Evolutionary conservation across 352 stramenopile species (phyloP), one percentile per base, ranked within the genome.

Genomic region (Pythium coloratum): DNA sequence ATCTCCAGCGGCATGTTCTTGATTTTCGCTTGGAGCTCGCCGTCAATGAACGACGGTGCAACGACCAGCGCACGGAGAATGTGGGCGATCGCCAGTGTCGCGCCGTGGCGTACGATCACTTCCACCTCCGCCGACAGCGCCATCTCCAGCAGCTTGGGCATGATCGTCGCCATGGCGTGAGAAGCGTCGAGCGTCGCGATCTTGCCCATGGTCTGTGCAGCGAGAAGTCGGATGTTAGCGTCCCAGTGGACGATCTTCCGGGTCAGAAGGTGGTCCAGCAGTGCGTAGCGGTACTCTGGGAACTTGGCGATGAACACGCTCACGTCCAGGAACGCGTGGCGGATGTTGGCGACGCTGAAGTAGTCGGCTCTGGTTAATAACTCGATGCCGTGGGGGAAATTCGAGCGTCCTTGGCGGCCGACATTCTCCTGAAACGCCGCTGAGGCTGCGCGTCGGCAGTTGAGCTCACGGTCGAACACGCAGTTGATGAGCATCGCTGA

Each of bases 401-500:
- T 99, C 1, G 82, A 72, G 1, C 84, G 76, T 30, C 89, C 90
- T 73, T 98, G 90, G 0, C 92, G 83, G 4, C 95, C 95, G 47
- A 98, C 91, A 59, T 89, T 96, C 65, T 98, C 94, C 76, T 99
- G 97, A 73, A 99, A 99, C 0, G 97, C 97, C 6, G 98, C 98
- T 30, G 96, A 98, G 24, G 97, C 97, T 12, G 98, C 98, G n/a
- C 98, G 88, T 34, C 98, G 89, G 64, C 97, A 99, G 74, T 99
- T 99, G 7, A 99, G 84, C 70, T 99, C 98, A 18, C 97, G 86
- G 81, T 99, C 98, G 78, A 99, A 99, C 1, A 99, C 84, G 32
- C 87, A 95, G 60, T 97, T 97, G 6, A 98, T 91, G 26, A 98
- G 86, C 77, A 99, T 97, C 6, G 88, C 91, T 46, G 89, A 79